Percentiles rank a stretch among this genome's conserved stretches.
phyloP scores from a whole-genome alignment of 768 basidiomycete genomes.

The Boletus patriciae region DNA sequence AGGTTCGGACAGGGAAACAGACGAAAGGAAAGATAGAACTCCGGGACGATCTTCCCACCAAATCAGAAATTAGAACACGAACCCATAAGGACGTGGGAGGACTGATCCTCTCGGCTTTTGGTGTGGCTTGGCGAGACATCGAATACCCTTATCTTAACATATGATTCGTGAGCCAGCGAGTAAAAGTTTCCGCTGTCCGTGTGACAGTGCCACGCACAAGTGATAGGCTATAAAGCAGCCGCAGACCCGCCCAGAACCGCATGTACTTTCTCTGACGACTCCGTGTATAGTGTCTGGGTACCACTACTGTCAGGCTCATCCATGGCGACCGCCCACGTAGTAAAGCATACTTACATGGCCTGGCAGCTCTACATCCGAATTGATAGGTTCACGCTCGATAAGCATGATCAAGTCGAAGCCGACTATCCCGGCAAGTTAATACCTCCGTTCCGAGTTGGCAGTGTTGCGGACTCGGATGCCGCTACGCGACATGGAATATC shows the following conservation, averaged over 20 bases:
- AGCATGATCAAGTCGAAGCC: neutral
- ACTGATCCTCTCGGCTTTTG: constrained; percentile 1
- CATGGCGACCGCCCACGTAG: neutral
- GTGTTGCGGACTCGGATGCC: neutral
- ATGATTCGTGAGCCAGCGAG: neutral
- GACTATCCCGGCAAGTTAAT: neutral
- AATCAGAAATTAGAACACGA: constrained; percentile 17
- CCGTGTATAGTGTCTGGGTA: neutral
- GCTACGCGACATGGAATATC: too few relatives aligned
- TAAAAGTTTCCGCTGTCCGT: neutral
- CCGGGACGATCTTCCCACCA: constrained; percentile 19
- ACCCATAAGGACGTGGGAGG: constrained; percentile 26
- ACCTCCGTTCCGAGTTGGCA: neutral
- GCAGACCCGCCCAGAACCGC: neutral
- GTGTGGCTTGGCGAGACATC: constrained; percentile 9
- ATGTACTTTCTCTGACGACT: neutral
- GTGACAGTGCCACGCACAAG: neutral
- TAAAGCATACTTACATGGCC: neutral
- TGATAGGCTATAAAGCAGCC: neutral
- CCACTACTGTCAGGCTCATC: neutral
- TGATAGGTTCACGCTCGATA: neutral
- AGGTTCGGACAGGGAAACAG: constrained; percentile 9
- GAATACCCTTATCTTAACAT: constrained; percentile 8
- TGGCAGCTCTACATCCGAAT: neutral
- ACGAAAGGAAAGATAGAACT: constrained; percentile 9